Percentiles rank a stretch among this genome's conserved stretches.
These are phyloP conservation scores for Blastocystis sp. DNA, from an alignment of 352 stramenopile species.

Conservation along the genomic window DNA sequence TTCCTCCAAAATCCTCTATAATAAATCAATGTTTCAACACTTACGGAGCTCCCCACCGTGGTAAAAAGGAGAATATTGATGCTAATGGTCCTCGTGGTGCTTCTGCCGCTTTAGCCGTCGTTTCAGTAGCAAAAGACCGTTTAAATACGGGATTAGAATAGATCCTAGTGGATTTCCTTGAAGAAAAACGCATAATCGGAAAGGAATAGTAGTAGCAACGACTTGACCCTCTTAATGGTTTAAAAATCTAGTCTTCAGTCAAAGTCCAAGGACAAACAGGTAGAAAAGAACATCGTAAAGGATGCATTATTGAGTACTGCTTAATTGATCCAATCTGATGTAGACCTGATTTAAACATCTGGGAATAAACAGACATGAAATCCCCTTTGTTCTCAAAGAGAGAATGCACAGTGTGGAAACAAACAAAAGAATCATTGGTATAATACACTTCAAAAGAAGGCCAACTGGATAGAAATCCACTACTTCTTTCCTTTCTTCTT, in stretches of 20 bases:
- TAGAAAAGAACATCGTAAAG: neutral
- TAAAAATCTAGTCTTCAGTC: neutral
- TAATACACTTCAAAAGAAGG: neutral
- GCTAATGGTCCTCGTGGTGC: neutral
- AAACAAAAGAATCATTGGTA: conserved; percentile 13
- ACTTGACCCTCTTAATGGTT: too few species aligned
- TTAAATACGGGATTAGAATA: neutral
- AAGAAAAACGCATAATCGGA: too few species aligned
- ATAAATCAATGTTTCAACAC: neutral
- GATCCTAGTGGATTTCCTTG: too few species aligned
- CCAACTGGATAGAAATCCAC: neutral
- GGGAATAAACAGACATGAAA: neutral
- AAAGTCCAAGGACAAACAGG: neutral
- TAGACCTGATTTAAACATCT: neutral
- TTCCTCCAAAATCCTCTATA: conserved; percentile 57
- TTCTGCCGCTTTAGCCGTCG: neutral
- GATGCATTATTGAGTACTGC: neutral
- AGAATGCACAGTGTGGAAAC: neutral
- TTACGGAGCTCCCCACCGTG: conserved; percentile 38
- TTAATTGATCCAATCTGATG: neutral
- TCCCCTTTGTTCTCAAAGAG: neutral
- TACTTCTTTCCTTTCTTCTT: conserved; percentile 59
- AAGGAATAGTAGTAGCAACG: too few species aligned
- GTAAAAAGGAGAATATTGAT: conserved; percentile 30
- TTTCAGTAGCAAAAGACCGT: conserved; percentile 8